phyloP scores from a whole-genome alignment of 2,329 filamentous ascomycete species.

The Alternaria triticimaculans region DNA sequence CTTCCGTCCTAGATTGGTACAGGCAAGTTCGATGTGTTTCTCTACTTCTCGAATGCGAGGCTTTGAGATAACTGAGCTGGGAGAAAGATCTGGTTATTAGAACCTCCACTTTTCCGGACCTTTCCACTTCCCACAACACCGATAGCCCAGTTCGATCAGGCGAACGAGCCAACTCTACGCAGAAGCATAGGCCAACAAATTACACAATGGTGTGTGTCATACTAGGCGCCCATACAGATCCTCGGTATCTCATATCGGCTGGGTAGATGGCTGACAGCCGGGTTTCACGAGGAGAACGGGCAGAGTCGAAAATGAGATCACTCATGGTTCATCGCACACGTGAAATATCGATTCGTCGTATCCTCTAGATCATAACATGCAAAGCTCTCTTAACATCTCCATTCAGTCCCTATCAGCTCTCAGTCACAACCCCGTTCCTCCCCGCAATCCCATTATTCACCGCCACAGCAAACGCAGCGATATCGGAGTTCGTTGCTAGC shows the following conservation, averaged over 20 bases:
- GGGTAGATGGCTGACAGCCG: not conserved
- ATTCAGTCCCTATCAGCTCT: not conserved
- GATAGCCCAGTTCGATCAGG: not conserved
- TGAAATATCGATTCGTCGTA: not conserved
- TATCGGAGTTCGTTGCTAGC: slow-evolving; percentile 34
- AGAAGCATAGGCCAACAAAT: not conserved
- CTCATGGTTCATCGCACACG: fast-evolving
- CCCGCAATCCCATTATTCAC: slow-evolving; percentile 46
- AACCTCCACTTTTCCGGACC: not conserved
- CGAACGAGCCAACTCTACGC: not conserved
- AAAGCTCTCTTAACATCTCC: not conserved
- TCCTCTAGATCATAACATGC: not conserved
- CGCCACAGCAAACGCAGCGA: slow-evolving; percentile 44
- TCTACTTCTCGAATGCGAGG: not conserved
- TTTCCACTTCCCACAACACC: not conserved
- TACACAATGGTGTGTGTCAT: not conserved
- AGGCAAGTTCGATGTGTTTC: not conserved
- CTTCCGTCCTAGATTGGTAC: not conserved
- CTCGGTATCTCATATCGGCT: not conserved
- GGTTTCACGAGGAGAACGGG: too few species aligned
- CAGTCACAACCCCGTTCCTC: slow-evolving; percentile 36
- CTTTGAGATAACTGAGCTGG: fast-evolving
- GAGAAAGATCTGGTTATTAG: not conserved
- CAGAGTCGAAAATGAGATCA: not conserved
- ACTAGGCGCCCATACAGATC: not conserved